A percentile compares a stretch with the other conserved stretches of the same genome.
phyloP scores from a whole-genome alignment of 768 basidiomycete genomes.

The Ramaria sp. region DNA sequence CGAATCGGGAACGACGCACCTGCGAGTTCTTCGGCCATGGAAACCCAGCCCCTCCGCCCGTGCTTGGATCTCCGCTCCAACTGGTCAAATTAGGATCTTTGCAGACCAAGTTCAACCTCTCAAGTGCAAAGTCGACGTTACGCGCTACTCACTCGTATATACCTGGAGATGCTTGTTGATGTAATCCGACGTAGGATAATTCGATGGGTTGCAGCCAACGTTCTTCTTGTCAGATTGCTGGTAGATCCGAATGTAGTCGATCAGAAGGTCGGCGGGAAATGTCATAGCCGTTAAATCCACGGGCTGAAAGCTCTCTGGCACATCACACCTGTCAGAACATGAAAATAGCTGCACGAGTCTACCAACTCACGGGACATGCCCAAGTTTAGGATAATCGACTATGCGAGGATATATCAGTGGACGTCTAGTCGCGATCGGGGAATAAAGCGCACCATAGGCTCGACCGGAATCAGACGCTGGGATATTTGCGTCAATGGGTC shows the following conservation, averaged over 20 bases:
- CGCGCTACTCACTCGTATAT: constrained; percentile 43
- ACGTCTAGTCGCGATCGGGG: too few species aligned
- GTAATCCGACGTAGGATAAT: constrained; percentile 57
- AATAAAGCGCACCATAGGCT: constrained; percentile 41
- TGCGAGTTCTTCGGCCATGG: constrained; percentile 20
- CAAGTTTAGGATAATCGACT: constrained; percentile 49
- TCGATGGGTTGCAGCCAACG: constrained; percentile 54
- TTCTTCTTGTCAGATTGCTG: constrained; percentile 49
- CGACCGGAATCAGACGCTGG: constrained; percentile 46
- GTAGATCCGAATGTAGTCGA: constrained; percentile 80
- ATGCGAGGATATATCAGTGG: too few species aligned
- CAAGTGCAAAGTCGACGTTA: too few species aligned
- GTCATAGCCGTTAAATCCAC: constrained; percentile 43
- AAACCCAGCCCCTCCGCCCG: constrained; percentile 19
- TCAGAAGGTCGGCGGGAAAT: constrained; percentile 59
- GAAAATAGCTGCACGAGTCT: neutral
- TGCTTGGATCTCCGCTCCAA: constrained; percentile 13
- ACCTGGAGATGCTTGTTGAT: constrained; percentile 45
- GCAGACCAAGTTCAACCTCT: too few species aligned
- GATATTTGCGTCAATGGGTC: constrained; percentile 22
- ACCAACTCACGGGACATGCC: constrained; percentile 47
- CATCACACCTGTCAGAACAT: neutral
- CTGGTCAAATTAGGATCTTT: constrained; percentile 19
- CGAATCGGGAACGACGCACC: neutral
- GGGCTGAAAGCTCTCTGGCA: constrained; percentile 53